Evolutionary conservation across 352 stramenopile species (phyloP).

Genomic region (Thalassiosira mediterranea): DNA sequence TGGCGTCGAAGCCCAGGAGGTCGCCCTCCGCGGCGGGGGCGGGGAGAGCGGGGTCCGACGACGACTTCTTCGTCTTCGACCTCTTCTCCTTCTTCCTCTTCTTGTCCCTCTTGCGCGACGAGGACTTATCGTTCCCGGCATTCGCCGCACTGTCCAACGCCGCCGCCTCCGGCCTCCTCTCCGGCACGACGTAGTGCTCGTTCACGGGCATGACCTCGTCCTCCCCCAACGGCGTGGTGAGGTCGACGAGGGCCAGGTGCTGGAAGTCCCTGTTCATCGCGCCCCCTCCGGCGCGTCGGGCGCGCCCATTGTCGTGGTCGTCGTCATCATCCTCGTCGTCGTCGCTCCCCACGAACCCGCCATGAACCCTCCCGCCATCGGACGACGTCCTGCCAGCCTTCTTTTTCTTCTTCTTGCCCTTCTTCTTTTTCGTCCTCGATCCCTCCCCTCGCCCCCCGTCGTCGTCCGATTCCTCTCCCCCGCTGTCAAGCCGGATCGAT

Average conservation of each 20-base stretch:
- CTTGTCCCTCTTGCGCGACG: too few relatives aligned
- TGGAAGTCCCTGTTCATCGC: constrained; percentile 56
- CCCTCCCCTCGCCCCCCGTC: constrained; percentile 35
- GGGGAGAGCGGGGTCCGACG: constrained; percentile 2
- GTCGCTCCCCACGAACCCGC: constrained; percentile 28
- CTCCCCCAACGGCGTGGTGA: constrained; percentile 80
- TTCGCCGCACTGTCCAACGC: constrained; percentile 26
- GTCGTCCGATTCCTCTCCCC: constrained; percentile 60
- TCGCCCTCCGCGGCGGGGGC: constrained; percentile 41
- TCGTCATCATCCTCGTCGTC: constrained; percentile 76
- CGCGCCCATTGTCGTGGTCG: constrained; percentile 31
- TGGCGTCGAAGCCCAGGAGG: constrained; percentile 57
- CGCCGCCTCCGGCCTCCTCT: constrained; percentile 31
- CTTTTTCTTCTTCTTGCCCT: constrained; percentile 87
- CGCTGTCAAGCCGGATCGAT: constrained; percentile 56
- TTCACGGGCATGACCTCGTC: constrained; percentile 82
- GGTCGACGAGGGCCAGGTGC: constrained; percentile 78
- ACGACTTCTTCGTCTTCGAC: constrained; percentile 52
- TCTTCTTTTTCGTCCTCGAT: constrained; percentile 64
- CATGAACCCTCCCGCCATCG: constrained; percentile 1
- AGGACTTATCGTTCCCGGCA: too few relatives aligned
- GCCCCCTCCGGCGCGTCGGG: constrained; percentile 17
- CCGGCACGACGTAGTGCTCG: constrained; percentile 72
- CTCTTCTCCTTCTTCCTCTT: constrained; percentile 69
- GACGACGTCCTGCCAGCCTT: constrained; percentile 42